A percentile compares a stretch with the other conserved stretches of the same genome.
phyloP scores from a whole-genome alignment of 31 red algal species.

The Bonnemaisonia californica region DNA sequence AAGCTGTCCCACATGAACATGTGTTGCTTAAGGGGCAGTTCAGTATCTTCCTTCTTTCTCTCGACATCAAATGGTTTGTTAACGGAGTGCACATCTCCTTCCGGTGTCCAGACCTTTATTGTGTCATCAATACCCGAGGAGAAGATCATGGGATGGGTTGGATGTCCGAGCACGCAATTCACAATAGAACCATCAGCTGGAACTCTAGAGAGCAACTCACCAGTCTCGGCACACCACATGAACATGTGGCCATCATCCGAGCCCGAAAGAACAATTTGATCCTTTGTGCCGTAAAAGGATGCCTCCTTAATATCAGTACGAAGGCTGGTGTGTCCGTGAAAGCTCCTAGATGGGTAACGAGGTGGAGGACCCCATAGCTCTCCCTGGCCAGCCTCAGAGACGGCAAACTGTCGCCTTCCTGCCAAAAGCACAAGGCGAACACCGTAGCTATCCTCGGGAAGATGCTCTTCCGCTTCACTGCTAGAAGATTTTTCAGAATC shows the following conservation, averaged over 20 bases:
- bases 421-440: background rate
- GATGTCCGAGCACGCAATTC: constrained; percentile 69
- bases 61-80: background rate
- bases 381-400: background rate
- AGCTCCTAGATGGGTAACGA: constrained; percentile 18
- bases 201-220: constrained; percentile 45
- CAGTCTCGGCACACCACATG: constrained; percentile 59
- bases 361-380: constrained; percentile 38
- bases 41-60: background rate
- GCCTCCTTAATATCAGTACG: constrained; percentile 76
- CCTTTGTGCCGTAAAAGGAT: constrained; percentile 50
- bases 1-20: background rate
- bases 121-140: constrained; percentile 58
- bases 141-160: constrained; percentile 49
- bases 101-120: constrained; percentile 60
- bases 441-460: background rate
- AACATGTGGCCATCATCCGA: constrained; percentile 68
- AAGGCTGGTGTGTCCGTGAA: constrained; percentile 50
- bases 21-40: background rate
- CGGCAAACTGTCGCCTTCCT: background rate
- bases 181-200: constrained; percentile 70
- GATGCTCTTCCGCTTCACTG: background rate
- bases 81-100: background rate
- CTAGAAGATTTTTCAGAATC: background rate
- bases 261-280: constrained; percentile 72